A percentile compares a stretch with the other conserved stretches of the same genome.
Conservation (phyloP, 192 early-diverging fungal genomes). For the Gigaspora rosea region DNA sequence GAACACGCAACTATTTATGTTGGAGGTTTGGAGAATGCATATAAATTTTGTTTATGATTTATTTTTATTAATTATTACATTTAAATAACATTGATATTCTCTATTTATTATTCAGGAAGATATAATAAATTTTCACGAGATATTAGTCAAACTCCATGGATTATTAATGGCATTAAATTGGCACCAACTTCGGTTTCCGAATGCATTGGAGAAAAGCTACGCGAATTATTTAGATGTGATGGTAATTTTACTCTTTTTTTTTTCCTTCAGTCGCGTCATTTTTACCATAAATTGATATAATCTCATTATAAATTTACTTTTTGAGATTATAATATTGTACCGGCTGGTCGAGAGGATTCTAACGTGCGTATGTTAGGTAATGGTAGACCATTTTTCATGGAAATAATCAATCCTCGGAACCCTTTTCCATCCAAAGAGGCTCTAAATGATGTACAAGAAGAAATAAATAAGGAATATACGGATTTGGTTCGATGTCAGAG, state of each 20-base stretch:
- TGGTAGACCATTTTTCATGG: conserved; percentile 91
- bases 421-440: conserved; percentile 40
- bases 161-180: conserved; percentile 65
- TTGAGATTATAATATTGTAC: conserved; percentile 72
- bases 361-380: conserved; percentile 94
- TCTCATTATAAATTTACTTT: conserved; percentile 4
- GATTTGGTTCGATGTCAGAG: conserved; percentile 56
- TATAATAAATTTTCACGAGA: conserved; percentile 73
- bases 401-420: conserved; percentile 77
- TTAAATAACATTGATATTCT: neutral
- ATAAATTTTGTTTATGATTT: neutral
- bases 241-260: conserved; percentile 37
- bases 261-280: neutral
- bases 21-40: conserved; percentile 45
- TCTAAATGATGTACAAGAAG: conserved; percentile 49
- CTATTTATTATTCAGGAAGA: conserved; percentile 41
- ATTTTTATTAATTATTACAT: neutral
- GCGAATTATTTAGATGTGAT: conserved; percentile 58
- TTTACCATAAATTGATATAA: neutral
- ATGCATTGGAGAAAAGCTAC: conserved; percentile 62
- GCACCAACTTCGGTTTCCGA: conserved; percentile 82
- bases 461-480: conserved; percentile 45
- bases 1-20: conserved; percentile 52
- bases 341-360: conserved; percentile 89
- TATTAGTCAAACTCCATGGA: conserved; percentile 87